Conservation (phyloP, 2,329 filamentous ascomycete species). For the Talaromyces amestolkiae region DNA sequence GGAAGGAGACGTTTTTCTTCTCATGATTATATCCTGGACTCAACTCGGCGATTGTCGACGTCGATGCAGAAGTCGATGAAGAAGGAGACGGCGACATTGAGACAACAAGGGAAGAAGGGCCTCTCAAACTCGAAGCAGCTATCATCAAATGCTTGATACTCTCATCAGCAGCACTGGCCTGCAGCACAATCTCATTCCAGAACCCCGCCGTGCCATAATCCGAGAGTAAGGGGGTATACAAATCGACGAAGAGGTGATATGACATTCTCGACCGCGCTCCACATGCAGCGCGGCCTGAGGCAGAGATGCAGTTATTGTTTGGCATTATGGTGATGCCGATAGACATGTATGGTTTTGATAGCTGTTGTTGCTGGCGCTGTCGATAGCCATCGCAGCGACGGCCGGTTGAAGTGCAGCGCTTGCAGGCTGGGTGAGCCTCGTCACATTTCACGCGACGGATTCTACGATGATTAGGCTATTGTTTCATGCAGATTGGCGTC, state of each 20-base stretch:
- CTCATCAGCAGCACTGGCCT: background rate
- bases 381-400: background rate
- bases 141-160: conserved; percentile 2
- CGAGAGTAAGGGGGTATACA: background rate
- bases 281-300: background rate
- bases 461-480: background rate
- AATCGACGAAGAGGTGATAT: background rate
- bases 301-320: background rate
- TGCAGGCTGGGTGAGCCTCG: background rate
- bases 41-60: background rate
- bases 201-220: background rate
- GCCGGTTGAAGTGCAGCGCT: background rate
- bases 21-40: background rate
- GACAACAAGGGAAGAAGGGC: background rate
- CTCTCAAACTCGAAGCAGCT: background rate
- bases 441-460: conserved; percentile 2
- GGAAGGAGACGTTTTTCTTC: background rate
- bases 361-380: background rate
- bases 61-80: background rate
- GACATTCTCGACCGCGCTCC: background rate
- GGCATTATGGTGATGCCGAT: background rate
- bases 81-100: background rate
- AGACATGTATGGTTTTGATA: background rate
- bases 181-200: background rate
- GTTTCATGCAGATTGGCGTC: background rate